Conservation (phyloP, 768 basidiomycete species). For the Zangia roseola region DNA sequence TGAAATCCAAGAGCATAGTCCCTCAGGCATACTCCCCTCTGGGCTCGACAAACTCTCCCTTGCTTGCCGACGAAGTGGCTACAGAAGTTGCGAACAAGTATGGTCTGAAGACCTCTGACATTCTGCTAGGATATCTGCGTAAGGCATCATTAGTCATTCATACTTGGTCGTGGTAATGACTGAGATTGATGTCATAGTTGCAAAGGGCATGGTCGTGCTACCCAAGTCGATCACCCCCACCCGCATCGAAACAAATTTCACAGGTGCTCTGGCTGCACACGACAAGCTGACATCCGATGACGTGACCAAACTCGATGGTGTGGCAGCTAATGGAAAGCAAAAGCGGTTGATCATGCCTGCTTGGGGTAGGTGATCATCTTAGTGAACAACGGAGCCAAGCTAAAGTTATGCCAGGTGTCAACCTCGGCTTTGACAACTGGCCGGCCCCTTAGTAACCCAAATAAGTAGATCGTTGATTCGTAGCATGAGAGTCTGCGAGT, state of each 20-base stretch:
- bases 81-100: slow-evolving; percentile 58
- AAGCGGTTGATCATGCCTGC: slow-evolving; percentile 65
- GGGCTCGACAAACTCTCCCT: slow-evolving; percentile 64
- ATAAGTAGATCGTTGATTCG: background rate
- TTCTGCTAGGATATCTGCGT: slow-evolving; percentile 65
- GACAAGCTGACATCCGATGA: slow-evolving; percentile 50
- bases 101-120: slow-evolving; percentile 50
- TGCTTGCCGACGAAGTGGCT: slow-evolving; percentile 63
- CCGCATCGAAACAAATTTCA: slow-evolving; percentile 62
- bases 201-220: slow-evolving; percentile 62
- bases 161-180: slow-evolving; percentile 5
- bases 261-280: slow-evolving; percentile 47
- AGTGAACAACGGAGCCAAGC: slow-evolving; percentile 5
- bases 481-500: background rate
- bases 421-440: slow-evolving; percentile 75
- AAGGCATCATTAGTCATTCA: slow-evolving; percentile 20
- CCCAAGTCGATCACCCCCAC: slow-evolving; percentile 76
- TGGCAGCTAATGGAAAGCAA: slow-evolving; percentile 61
- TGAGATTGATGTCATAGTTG: slow-evolving; percentile 38
- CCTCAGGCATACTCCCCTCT: slow-evolving; percentile 83
- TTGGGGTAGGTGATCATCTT: slow-evolving; percentile 54
- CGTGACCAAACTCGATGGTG: slow-evolving; percentile 53
- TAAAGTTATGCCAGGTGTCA: slow-evolving; percentile 44
- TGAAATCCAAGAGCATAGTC: slow-evolving; percentile 63
- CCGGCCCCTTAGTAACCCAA: slow-evolving; percentile 12